Conservation (phyloP, 1,284 basidiomycete species). For the Malassezia nana region DNA sequence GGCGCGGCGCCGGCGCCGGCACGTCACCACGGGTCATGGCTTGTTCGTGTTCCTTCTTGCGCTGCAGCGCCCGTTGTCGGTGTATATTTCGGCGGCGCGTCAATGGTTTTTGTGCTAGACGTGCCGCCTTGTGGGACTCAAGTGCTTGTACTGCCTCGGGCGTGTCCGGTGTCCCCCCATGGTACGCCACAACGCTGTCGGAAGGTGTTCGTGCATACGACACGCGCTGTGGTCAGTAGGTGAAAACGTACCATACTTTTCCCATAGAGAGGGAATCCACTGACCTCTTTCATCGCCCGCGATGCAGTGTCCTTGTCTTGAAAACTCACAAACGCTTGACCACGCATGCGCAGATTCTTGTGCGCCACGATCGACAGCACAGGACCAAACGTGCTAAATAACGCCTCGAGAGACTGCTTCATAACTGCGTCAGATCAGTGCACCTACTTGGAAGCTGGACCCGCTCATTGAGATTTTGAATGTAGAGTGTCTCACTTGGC, state of each 20-base stretch:
- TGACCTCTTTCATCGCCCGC: slow-evolving; percentile 81
- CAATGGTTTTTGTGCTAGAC: slow-evolving; percentile 30
- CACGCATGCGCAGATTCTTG: slow-evolving; percentile 85
- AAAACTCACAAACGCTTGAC: slow-evolving; percentile 95
- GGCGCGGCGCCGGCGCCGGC: neutral
- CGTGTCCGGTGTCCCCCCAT: slow-evolving; percentile 12
- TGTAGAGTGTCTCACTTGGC: slow-evolving; percentile 70
- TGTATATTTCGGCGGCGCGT: slow-evolving; percentile 26
- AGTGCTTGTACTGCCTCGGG: slow-evolving; percentile 19
- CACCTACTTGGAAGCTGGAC: slow-evolving; percentile 58
- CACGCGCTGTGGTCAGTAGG: slow-evolving; percentile 61
- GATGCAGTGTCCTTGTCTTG: slow-evolving; percentile 66
- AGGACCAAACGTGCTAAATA: slow-evolving; percentile 87
- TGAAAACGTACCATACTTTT: slow-evolving; percentile 61
- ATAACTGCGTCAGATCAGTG: slow-evolving; percentile 55
- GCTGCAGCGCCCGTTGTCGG: slow-evolving; percentile 25
- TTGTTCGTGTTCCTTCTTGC: slow-evolving; percentile 15
- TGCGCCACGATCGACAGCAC: slow-evolving; percentile 88
- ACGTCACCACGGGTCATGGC: slow-evolving; percentile 3
- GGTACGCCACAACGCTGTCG: slow-evolving; percentile 64
- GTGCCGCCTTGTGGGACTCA: slow-evolving; percentile 55
- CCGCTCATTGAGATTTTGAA: slow-evolving; percentile 95
- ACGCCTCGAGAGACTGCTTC: slow-evolving; percentile 71
- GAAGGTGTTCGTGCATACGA: slow-evolving; percentile 78
- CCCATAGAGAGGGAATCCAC: slow-evolving; percentile 86